Evolutionary conservation across 1,284 basidiomycete species (phyloP).

Genomic region (Ganoderma lingzhi): DNA sequence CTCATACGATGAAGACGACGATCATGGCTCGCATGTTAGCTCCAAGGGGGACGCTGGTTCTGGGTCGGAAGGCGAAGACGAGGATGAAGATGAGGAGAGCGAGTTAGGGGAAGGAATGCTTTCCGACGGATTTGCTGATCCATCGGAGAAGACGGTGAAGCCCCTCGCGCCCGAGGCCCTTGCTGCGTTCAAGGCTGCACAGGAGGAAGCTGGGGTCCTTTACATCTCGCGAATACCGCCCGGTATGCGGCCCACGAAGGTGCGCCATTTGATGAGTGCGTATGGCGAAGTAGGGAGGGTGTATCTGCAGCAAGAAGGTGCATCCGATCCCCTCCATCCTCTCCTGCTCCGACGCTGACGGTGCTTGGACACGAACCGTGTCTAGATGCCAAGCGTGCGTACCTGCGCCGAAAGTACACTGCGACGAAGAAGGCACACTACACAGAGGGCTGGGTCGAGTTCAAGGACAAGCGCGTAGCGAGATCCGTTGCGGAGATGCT

Average conservation of each 20-base stretch:
- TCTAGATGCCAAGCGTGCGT: conserved; percentile 81
- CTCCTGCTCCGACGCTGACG: conserved; percentile 7
- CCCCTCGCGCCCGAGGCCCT: conserved; percentile 77
- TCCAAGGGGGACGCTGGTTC: conserved; percentile 37
- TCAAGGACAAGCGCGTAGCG: conserved; percentile 92
- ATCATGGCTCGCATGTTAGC: conserved; percentile 36
- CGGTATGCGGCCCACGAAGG: conserved; percentile 98
- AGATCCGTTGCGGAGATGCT: conserved; percentile 93
- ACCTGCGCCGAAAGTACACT: conserved; percentile 79
- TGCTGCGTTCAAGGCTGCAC: conserved; percentile 72
- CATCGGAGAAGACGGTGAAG: conserved; percentile 64
- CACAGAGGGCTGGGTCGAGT: conserved; percentile 99
- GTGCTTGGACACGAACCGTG: not conserved
- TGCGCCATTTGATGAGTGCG: conserved; percentile 89
- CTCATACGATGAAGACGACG: conserved; percentile 25
- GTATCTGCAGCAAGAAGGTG: conserved; percentile 90
- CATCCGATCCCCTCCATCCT: conserved; percentile 24
- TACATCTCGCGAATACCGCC: conserved; percentile 98
- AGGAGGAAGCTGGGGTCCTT: conserved; percentile 83
- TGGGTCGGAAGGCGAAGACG: conserved; percentile 38
- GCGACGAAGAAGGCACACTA: conserved; percentile 88
- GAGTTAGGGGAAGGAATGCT: conserved; percentile 56
- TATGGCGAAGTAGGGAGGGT: conserved; percentile 88
- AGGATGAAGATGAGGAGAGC: conserved; percentile 22
- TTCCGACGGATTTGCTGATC: conserved; percentile 63